A percentile compares a stretch with the other conserved stretches of the same genome.
Conservation (phyloP, 257 asterid genomes). For the Lithospermum erythrorhizon region DNA sequence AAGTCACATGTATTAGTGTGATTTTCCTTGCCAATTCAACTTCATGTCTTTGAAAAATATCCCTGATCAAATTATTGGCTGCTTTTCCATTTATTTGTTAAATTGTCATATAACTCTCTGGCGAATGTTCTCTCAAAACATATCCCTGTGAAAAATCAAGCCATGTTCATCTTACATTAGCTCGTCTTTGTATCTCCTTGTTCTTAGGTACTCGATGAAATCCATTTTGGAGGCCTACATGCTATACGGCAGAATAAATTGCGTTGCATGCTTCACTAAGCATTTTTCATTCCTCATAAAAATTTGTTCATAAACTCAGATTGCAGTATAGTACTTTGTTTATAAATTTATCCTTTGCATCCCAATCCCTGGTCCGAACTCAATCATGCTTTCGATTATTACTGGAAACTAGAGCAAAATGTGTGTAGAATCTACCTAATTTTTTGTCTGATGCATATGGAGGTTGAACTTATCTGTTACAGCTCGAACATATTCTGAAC, state of each 20-base stretch:
- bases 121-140: no score
- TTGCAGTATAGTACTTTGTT: not conserved
- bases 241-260: not conserved
- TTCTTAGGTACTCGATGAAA: not conserved
- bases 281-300: not conserved
- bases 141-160: not conserved
- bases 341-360: not conserved
- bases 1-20: not conserved
- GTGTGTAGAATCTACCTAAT: conserved; percentile 5
- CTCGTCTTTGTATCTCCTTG: not conserved
- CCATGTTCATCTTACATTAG: not conserved
- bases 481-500: conserved; percentile 74
- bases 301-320: not conserved
- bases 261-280: not conserved
- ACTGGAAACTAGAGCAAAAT: not conserved
- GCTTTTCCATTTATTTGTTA: not conserved
- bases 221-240: not conserved
- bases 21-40: not conserved
- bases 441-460: not conserved
- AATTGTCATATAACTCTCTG: not conserved
- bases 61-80: not conserved
- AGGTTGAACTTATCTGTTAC: conserved; percentile 10
- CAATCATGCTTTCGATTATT: not conserved
- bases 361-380: not conserved
- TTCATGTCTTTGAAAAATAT: not conserved